These are phyloP conservation scores for Populus hybrid DNA, from an alignment of 441 rosid species.

Conservation along the genomic window DNA sequence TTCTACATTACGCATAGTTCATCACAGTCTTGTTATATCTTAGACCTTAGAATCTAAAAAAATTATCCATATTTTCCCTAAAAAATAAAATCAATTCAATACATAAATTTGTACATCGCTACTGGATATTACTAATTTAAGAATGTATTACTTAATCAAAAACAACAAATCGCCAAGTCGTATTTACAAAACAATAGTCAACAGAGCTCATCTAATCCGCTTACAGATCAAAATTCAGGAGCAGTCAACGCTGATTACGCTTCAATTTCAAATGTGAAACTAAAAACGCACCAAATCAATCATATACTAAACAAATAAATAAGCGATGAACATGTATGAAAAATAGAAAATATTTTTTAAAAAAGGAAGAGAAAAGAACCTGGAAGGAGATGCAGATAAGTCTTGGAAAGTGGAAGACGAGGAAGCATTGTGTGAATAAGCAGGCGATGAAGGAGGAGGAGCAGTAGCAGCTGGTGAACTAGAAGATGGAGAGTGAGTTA, in stretches of 20 bases:
- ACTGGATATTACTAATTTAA: neutral
- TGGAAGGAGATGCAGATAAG: slow-evolving; percentile 57
- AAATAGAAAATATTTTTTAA: too few relatives aligned
- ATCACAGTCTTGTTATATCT: neutral
- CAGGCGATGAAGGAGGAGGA: slow-evolving; percentile 39
- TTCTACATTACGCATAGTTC: neutral
- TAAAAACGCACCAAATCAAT: slow-evolving; percentile 9
- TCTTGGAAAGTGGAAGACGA: slow-evolving; percentile 31
- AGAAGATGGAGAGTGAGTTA: slow-evolving; percentile 64
- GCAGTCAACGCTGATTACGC: slow-evolving; percentile 21
- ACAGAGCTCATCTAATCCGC: slow-evolving; percentile 12
- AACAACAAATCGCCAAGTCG: neutral
- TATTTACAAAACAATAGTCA: slow-evolving; percentile 4
- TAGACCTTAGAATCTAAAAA: slow-evolving; percentile 1
- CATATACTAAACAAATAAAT: neutral
- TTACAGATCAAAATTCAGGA: slow-evolving; percentile 21
- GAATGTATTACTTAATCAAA: slow-evolving; percentile 4
- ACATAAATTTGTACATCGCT: neutral
- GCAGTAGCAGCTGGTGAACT: slow-evolving; percentile 37
- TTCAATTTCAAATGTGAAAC: neutral
- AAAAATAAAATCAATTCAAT: neutral
- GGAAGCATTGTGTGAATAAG: slow-evolving; percentile 34
- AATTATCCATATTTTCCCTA: neutral
- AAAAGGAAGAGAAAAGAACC: slow-evolving; percentile 44
- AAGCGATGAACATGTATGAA: too few relatives aligned